Percentiles rank a stretch among this genome's conserved stretches.
These are phyloP conservation scores for Xylaria sp. DNA, from an alignment of 2,329 filamentous ascomycete species.

Conservation along the genomic window DNA sequence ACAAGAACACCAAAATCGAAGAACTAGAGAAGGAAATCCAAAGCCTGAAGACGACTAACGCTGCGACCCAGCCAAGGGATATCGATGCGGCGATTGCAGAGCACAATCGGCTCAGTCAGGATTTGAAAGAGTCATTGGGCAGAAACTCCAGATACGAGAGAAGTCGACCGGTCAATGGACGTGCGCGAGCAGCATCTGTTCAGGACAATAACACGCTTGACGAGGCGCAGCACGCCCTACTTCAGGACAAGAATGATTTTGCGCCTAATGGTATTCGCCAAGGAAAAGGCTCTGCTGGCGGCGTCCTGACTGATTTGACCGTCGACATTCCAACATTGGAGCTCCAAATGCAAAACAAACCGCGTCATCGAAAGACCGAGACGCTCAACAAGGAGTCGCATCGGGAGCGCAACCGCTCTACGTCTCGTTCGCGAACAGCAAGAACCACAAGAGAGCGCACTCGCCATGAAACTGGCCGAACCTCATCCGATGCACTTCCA, in stretches of 20 bases:
- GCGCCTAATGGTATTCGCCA: slow-evolving; percentile 1
- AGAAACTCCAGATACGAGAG: slow-evolving; percentile 23
- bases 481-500: slow-evolving; percentile 23
- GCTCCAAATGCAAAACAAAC: slow-evolving; percentile 26
- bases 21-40: slow-evolving; percentile 51
- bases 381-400: slow-evolving; percentile 20
- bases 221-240: slow-evolving; percentile 25
- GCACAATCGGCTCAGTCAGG: slow-evolving; percentile 24
- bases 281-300: slow-evolving; percentile 1
- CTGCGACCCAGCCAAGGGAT: slow-evolving; percentile 12
- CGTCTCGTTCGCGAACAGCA: slow-evolving; percentile 2
- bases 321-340: slow-evolving; percentile 30
- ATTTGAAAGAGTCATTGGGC: slow-evolving; percentile 25
- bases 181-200: slow-evolving; percentile 23
- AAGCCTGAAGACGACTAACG: slow-evolving; percentile 36
- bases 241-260: slow-evolving; percentile 16
- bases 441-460: slow-evolving; percentile 8
- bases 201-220: slow-evolving; percentile 29
- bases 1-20: slow-evolving; percentile 52
- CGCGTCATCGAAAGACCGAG: slow-evolving; percentile 15
- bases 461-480: slow-evolving; percentile 18
- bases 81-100: slow-evolving; percentile 16
- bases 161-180: slow-evolving; percentile 12
- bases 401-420: slow-evolving; percentile 15
- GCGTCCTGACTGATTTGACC: slow-evolving; percentile 24